Evolutionary conservation across 768 basidiomycete species (phyloP).

Genomic region (Amyloporia xantha): DNA sequence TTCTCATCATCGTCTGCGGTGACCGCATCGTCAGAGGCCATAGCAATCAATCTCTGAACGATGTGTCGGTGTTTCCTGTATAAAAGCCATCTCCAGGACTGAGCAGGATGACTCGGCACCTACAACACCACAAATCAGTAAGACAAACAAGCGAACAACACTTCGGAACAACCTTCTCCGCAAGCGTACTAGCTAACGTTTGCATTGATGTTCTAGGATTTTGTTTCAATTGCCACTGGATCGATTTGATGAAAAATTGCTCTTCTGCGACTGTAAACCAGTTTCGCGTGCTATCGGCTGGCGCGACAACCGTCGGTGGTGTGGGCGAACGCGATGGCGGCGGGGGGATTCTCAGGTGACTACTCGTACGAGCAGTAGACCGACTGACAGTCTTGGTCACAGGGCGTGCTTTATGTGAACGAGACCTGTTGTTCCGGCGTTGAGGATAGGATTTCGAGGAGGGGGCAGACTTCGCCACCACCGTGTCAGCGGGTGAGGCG

Average conservation of each 20-base stretch:
- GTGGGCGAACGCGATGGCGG: constrained; percentile 68
- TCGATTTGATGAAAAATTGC: constrained; percentile 59
- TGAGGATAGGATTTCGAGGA: no score
- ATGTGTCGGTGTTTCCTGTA: background rate
- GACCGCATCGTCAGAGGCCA: no score
- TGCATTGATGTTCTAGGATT: constrained; percentile 46
- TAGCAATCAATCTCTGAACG: no score
- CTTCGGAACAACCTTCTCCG: constrained; percentile 60
- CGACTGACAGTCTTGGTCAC: background rate
- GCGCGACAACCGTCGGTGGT: no score
- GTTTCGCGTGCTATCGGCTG: no score
- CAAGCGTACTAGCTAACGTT: constrained; percentile 48
- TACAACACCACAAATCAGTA: background rate
- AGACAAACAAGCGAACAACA: background rate
- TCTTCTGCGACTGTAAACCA: constrained; percentile 62
- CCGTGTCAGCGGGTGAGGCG: no score
- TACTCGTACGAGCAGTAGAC: constrained; percentile 24
- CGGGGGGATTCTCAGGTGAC: constrained; percentile 23
- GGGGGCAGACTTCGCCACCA: no score
- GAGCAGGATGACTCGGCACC: background rate
- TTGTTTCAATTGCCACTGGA: constrained; percentile 51
- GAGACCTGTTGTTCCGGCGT: no score
- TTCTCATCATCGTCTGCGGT: no score
- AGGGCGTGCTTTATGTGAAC: no score
- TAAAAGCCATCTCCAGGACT: background rate